Evolutionary conservation across 257 asterid genomes (phyloP).

Genomic region (Datura wrightii): DNA sequence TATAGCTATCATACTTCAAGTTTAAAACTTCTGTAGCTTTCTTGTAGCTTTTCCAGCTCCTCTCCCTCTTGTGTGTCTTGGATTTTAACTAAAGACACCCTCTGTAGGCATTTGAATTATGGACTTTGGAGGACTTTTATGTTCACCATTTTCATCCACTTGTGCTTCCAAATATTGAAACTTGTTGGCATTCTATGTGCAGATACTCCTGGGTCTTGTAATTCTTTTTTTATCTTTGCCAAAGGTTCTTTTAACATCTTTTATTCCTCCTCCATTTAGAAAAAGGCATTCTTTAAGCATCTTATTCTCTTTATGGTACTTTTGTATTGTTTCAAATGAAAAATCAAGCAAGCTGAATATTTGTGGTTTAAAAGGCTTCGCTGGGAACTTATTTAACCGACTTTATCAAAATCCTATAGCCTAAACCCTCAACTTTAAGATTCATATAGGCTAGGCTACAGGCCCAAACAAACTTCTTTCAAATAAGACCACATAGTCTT

Average conservation of each 20-base stretch:
- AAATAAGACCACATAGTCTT: constrained; percentile 88
- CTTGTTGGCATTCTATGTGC: constrained; percentile 42
- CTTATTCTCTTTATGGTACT: constrained; percentile 69
- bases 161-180: constrained; percentile 76
- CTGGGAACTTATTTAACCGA: constrained; percentile 73
- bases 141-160: constrained; percentile 59
- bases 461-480: constrained; percentile 89
- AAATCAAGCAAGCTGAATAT: constrained; percentile 55
- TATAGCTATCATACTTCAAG: no score
- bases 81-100: constrained; percentile 49
- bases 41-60: no score
- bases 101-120: constrained; percentile 44
- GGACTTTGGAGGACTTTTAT: constrained; percentile 51
- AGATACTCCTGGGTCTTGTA: constrained; percentile 68
- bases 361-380: constrained; percentile 67
- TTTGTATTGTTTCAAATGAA: constrained; percentile 65
- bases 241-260: constrained; percentile 91
- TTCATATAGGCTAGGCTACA: constrained; percentile 97
- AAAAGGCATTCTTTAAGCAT: constrained; percentile 74
- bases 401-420: constrained; percentile 72
- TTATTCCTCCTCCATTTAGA: constrained; percentile 86
- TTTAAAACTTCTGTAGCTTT: no score
- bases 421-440: constrained; percentile 86
- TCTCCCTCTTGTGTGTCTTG: constrained; percentile 2
- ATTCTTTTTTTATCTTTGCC: constrained; percentile 82